Evolutionary conservation across 1,284 basidiomycete species (phyloP), one percentile per base, ranked within the genome.

Genomic region (Microbotryum lychnidis-dioicae): DNA sequence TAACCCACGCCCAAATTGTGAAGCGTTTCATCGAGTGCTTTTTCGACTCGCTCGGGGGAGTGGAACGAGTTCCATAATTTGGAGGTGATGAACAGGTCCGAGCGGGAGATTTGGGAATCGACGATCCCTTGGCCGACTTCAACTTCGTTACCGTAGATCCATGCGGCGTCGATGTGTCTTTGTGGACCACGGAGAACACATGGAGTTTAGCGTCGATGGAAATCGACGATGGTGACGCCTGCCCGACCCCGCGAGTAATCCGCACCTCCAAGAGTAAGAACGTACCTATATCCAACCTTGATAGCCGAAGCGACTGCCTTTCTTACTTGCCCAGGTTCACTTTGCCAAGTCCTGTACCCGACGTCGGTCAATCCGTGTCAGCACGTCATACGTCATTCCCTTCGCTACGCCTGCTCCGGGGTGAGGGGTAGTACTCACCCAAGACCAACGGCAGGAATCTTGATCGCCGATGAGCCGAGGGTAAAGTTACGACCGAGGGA

Each of bases 51-150:
- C 45, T 82, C 81, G 44, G 81, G 78, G 66, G 75, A 71, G 68
- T 79, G 77, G 72, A 82, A 70, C 4, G 72, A 78, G 69, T 87
- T 87, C 84, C 84, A 85, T 16, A 87, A 80, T 77, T 83, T 84
- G 68, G 79, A 80, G 23, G 81, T 88, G 62, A 89, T 74, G 81
- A 83, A 89, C 64, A 89, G 76, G 44, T 87, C 79, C 64, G 82
- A 77, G 29, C 87, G 80, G 48, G 82, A 78, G 1, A 88, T 77
- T 27, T 79, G 77, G 4, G 75, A 62, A 45, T 87, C 85, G 47
- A 79, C 77, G 74, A 94, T 84, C 47, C 89, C 91, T 58, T 86
- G 72, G 20, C 89, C 91, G 27, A 90, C 89, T 75, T 91, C 87
- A 72, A 84, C 87, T 77, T 94, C 90, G 75, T 94, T 94, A 58